Percentiles rank a stretch among this genome's conserved stretches.
Conservation (phyloP, 192 early-diverging fungal species). For the Phycomyces blakesleeanus region DNA sequence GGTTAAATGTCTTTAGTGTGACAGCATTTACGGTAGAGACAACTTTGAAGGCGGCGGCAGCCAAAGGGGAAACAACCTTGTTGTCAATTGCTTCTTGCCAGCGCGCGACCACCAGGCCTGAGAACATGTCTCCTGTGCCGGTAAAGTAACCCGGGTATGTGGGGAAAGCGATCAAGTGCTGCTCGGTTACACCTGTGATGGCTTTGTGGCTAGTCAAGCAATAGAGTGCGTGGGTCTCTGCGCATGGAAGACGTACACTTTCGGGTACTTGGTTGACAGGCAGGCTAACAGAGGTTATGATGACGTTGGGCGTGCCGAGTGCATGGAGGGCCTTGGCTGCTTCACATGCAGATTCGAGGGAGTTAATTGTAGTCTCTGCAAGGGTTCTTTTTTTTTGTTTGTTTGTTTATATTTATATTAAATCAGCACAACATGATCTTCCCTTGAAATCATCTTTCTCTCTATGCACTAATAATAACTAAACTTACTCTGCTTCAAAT, state of each 20-base stretch:
- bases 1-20: slow-evolving; percentile 54
- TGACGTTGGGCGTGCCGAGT: slow-evolving; percentile 61
- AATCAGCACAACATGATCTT: not conserved
- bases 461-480: not conserved
- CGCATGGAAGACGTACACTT: slow-evolving; percentile 6
- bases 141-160: slow-evolving; percentile 76
- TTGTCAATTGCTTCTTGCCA: slow-evolving; percentile 40
- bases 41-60: slow-evolving; percentile 61
- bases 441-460: too few species aligned
- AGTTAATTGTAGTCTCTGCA: slow-evolving; percentile 49
- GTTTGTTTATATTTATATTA: not conserved
- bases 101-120: slow-evolving; percentile 67
- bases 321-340: slow-evolving; percentile 63
- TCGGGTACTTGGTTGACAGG: slow-evolving; percentile 26
- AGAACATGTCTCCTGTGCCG: slow-evolving; percentile 90
- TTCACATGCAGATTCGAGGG: slow-evolving; percentile 47
- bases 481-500: slow-evolving; percentile 77
- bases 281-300: slow-evolving; percentile 73
- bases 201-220: slow-evolving; percentile 23
- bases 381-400: slow-evolving; percentile 38
- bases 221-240: slow-evolving; percentile 4
- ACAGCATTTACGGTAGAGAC: slow-evolving; percentile 70
- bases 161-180: slow-evolving; percentile 73
- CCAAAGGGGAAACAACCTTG: slow-evolving; percentile 26
- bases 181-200: slow-evolving; percentile 22